A percentile compares a stretch with the other conserved stretches of the same genome.
Evolutionary conservation across 2,329 filamentous ascomycete genomes (phyloP).

Genomic region (Elsinoe ampelina): DNA sequence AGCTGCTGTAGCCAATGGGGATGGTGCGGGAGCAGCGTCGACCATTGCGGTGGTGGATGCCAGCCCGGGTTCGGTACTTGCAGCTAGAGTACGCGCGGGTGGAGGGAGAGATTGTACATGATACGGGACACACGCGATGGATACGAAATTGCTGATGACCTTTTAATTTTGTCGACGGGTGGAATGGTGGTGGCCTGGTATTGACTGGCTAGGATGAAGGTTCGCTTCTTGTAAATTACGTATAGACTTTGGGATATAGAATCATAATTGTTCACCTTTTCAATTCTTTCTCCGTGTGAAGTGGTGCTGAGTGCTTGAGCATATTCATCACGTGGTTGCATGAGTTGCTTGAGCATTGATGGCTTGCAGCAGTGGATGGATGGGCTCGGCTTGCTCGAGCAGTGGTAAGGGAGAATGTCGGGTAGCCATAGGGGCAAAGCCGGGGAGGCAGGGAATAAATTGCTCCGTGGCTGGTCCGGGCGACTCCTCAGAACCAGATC

Average conservation of each 20-base stretch:
- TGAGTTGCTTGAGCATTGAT: too few relatives aligned
- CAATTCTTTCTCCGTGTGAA: not conserved
- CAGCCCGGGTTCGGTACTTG: conserved; percentile 21
- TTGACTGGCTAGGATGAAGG: too few relatives aligned
- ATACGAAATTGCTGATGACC: not conserved
- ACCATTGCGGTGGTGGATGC: conserved; percentile 32
- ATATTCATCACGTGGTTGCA: too few relatives aligned
- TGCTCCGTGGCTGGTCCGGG: not conserved
- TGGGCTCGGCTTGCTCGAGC: too few relatives aligned
- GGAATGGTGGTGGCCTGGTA: too few relatives aligned
- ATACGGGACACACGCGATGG: not conserved
- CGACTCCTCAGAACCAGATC: not conserved
- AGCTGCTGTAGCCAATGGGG: conserved; percentile 29
- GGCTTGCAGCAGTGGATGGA: too few relatives aligned
- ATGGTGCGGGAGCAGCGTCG: conserved; percentile 28
- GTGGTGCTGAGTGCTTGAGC: too few relatives aligned
- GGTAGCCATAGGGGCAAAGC: too few relatives aligned
- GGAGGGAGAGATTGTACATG: not conserved
- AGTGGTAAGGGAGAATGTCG: too few relatives aligned
- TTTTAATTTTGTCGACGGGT: too few relatives aligned
- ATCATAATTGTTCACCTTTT: not conserved
- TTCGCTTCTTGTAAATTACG: not conserved
- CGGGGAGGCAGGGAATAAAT: not conserved
- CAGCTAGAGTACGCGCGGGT: not conserved
- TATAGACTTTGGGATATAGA: not conserved